Conservation (phyloP, 345 rosid species). For the Gossypium stocksii region DNA sequence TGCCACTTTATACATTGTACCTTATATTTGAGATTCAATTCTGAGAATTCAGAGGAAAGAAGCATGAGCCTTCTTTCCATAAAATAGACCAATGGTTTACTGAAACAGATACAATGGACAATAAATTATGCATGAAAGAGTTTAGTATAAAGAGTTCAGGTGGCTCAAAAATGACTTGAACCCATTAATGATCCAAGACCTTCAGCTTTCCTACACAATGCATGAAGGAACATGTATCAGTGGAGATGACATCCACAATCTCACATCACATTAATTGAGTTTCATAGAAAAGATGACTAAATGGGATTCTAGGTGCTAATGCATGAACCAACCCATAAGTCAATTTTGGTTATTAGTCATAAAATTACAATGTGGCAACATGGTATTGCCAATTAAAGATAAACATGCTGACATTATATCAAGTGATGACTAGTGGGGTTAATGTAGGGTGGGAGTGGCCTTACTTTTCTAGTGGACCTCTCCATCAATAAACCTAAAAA, state of each 20-base stretch:
- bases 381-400: neutral
- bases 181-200: constrained; percentile 71
- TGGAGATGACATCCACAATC: neutral
- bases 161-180: constrained; percentile 76
- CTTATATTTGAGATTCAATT: constrained; percentile 73
- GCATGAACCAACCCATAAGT: neutral
- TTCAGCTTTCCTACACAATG: constrained; percentile 59
- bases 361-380: neutral
- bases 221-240: neutral
- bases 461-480: constrained; percentile 88
- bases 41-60: constrained; percentile 29
- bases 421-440: neutral
- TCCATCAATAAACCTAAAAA: constrained; percentile 67
- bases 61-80: neutral
- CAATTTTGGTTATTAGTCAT: neutral
- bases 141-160: constrained; percentile 35
- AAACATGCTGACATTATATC: neutral
- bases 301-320: neutral
- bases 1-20: constrained; percentile 66
- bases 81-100: neutral
- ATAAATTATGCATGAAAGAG: no score
- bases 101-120: neutral
- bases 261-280: neutral
- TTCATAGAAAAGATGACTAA: neutral
- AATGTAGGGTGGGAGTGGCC: constrained; percentile 27